Conservation (phyloP, 1,139 yeast genomes). For the Lizanozyma gosingica region DNA sequence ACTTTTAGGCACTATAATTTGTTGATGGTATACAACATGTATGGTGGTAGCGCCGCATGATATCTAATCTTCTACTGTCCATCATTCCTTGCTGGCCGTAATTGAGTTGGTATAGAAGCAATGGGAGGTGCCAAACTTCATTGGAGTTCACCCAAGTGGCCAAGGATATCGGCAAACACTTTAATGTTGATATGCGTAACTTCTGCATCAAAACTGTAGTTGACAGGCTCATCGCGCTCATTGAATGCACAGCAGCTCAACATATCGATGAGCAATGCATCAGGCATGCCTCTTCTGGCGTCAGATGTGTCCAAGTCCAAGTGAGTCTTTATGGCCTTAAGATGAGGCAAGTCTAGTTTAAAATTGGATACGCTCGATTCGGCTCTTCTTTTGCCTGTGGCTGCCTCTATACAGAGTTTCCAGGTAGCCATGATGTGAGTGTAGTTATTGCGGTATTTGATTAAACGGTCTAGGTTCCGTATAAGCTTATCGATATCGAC, state of each 20-base stretch:
- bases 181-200: slow-evolving; percentile 27
- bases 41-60: too few species aligned
- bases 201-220: slow-evolving; percentile 20
- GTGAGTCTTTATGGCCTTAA: slow-evolving; percentile 21
- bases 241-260: slow-evolving; percentile 28
- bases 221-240: slow-evolving; percentile 20
- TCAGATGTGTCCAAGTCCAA: slow-evolving; percentile 20
- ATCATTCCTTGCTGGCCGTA: too few species aligned
- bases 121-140: too few species aligned
- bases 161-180: slow-evolving; percentile 37
- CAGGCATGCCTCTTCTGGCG: slow-evolving; percentile 15
- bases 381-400: slow-evolving; percentile 6
- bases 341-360: slow-evolving; percentile 23
- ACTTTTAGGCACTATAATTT: too few species aligned
- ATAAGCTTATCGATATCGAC: slow-evolving; percentile 35
- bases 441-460: slow-evolving; percentile 27
- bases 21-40: too few species aligned
- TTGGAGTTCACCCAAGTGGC: slow-evolving; percentile 34
- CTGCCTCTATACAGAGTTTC: slow-evolving; percentile 24
- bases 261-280: slow-evolving; percentile 36
- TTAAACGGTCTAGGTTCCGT: slow-evolving; percentile 16
- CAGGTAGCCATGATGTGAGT: slow-evolving; percentile 24
- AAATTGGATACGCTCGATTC: slow-evolving; percentile 7
- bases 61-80: too few species aligned
- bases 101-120: too few species aligned